phyloP scores from a whole-genome alignment of 163 green algal species.

The Smithsoniella earleae region DNA sequence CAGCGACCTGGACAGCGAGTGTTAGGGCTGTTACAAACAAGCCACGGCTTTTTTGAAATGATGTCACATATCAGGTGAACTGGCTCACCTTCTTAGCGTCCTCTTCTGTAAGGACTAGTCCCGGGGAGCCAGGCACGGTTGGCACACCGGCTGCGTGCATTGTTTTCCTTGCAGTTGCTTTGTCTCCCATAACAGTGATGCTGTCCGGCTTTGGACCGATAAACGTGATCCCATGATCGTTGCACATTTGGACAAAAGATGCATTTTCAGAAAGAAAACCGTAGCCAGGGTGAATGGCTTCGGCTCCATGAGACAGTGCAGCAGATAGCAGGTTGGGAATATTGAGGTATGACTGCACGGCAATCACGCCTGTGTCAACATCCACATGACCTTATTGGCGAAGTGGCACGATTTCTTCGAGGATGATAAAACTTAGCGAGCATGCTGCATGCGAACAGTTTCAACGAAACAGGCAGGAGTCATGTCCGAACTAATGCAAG shows the following conservation, averaged over 20 bases:
- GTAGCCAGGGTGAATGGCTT: slow-evolving; percentile 89
- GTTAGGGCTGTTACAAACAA: not conserved
- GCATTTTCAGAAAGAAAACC: slow-evolving; percentile 93
- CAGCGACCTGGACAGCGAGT: slow-evolving; percentile 38
- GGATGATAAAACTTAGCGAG: not conserved
- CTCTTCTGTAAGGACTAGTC: slow-evolving; percentile 63
- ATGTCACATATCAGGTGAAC: too few species aligned
- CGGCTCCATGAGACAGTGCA: slow-evolving; percentile 67
- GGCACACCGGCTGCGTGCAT: slow-evolving; percentile 89
- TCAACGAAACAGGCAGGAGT: too few species aligned
- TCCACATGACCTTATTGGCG: too few species aligned
- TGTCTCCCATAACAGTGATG: slow-evolving; percentile 93
- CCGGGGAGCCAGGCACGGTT: slow-evolving; percentile 81
- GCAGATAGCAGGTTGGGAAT: slow-evolving; percentile 88
- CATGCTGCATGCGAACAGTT: too few species aligned
- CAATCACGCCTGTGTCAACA: too few species aligned
- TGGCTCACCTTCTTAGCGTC: slow-evolving; percentile 53
- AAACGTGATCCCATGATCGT: slow-evolving; percentile 89
- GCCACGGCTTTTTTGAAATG: too few species aligned
- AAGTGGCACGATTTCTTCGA: not conserved
- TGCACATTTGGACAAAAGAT: slow-evolving; percentile 91
- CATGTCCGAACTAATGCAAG: too few species aligned
- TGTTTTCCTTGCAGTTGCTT: slow-evolving; percentile 84
- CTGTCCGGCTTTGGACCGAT: slow-evolving; percentile 81
- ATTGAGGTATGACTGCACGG: slow-evolving; percentile 76